Evolutionary conservation across 2,329 filamentous ascomycete genomes (phyloP).

Genomic region (Pyrenophora seminiperda): DNA sequence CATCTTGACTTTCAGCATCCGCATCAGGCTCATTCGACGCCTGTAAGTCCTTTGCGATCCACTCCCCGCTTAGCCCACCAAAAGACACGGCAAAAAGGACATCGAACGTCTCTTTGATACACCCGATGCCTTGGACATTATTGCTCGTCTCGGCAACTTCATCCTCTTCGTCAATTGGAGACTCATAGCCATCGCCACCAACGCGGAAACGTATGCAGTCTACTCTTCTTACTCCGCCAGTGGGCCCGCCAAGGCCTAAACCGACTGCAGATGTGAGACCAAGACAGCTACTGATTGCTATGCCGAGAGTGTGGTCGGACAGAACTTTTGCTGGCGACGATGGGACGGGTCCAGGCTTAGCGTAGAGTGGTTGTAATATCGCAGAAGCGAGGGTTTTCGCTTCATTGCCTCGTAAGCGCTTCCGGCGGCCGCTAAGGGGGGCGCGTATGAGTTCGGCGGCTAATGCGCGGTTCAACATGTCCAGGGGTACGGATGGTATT

Average conservation of each 20-base stretch:
- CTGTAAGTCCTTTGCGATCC: constrained; percentile 50
- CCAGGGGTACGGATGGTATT: constrained; percentile 40
- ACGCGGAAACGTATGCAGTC: constrained; percentile 51
- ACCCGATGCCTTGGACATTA: constrained; percentile 17
- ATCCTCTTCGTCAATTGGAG: constrained; percentile 50
- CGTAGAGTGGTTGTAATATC: constrained; percentile 48
- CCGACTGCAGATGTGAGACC: constrained; percentile 44
- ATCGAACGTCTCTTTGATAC: constrained; percentile 51
- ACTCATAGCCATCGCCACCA: constrained; percentile 48
- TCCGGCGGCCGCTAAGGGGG: constrained; percentile 49
- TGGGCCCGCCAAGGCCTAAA: constrained; percentile 43
- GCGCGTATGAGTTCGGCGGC: constrained; percentile 56
- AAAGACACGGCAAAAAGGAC: constrained; percentile 51
- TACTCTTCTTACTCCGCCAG: constrained; percentile 46
- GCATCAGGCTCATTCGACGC: neutral
- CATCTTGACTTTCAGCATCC: neutral
- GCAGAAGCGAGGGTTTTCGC: constrained; percentile 54
- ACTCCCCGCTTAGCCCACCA: constrained; percentile 50
- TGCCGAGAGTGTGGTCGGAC: constrained; percentile 44
- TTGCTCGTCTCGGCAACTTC: constrained; percentile 28
- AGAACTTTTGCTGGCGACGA: constrained; percentile 37
- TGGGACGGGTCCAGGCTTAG: constrained; percentile 31
- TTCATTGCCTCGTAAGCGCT: constrained; percentile 53
- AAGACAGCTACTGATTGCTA: constrained; percentile 53
- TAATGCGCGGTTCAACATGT: constrained; percentile 53